Base-by-base conservation (phyloP, 805 yeast genomes). In the Sugiyamaella chiloensis region DNA sequence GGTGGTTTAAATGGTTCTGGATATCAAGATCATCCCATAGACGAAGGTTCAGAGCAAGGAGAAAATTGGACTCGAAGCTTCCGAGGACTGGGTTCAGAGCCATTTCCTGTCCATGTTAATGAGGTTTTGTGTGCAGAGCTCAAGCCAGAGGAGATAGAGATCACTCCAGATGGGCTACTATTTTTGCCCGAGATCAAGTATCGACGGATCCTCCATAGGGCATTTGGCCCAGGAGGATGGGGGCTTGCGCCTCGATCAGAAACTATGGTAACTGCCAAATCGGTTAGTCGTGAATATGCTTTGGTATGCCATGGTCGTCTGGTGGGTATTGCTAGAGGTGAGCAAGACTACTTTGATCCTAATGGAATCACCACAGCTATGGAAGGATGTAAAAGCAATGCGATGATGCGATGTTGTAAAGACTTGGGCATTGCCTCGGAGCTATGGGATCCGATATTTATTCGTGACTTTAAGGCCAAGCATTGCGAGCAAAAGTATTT, bases 221-320 rank as follows among this genome's bases (percentile, higher is more conserved):
- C 98, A 0, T 91, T 93, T 71, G 99, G 99, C 2, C 96, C 99
- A 5, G 99, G 99, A 23, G 97, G 95, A 1, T 93, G 99, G 99
- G 98, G 98, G 0, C 71, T 93, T 47, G 96, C 95, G 0, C 98
- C 99, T 8, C 72, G 99, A 47, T 81, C 95, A 0, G 91, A 86
- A 54, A 85, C 96, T 0, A 71, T 79, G 45, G 80, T 93, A 26
- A 84, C 95, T 1, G 76, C 81, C 24, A 80, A 77, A 52, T 74
- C 81, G 42, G 81, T 93, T 26, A 87, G 96, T 8, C 75, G 98
- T 54, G 99, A 93, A 63, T 93, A 88, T 61, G 97, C 87, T 0
- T 70, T 93, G 44, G 74, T 93, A 2, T 85, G 96, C 56, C 80
- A 84, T 50, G 98, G 98, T 1, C 76, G 95, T 54, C 71, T 93